Evolutionary conservation across 768 basidiomycete genomes (phyloP), one percentile per base, ranked within the genome.

Genomic region (Trametes sanguinea): DNA sequence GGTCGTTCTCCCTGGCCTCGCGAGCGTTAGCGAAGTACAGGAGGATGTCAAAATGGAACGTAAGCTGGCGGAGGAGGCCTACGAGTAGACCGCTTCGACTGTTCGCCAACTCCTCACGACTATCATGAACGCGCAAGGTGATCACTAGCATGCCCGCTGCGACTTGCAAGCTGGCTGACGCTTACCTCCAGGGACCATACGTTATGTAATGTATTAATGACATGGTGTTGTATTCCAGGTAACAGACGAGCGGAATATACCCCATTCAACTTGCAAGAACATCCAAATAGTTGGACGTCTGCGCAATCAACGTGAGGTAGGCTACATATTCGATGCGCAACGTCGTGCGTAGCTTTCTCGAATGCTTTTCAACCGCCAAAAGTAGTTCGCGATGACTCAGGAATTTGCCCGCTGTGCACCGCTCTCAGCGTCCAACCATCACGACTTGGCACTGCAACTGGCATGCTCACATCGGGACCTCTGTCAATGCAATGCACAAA

Each of bases 1-100:
- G 63, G 72, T 94, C 33, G 78, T 79, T 2, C 76, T 93, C 4
- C 91, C 91, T 39, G 88, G 88, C 32, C 73, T 93, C 42, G 73
- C 79, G 42, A 79, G 69, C 56, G 68, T 74, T 22, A 69, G 65
- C 22, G 71, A 73, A 40, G 70, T 74, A 6, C 59, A 69, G 63
- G 69, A 75, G 50, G 80, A 72, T 47, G 56, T 71, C 11, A 59
- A 79, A 63, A 67, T 55, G 22, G 69, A 72, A 58, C 63, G 52
- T 17, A 56, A 62, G n/a, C 27, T 59, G 9, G 54, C 51, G 6
- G 58, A 51, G 7, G 45, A 51, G 40, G 10, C 48, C 3, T 40
- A 50, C 2, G 6, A 30, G 47, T 51, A 57, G 40, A 10, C 37
- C 16, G 27, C 10, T 16, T 6, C 8, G 2, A 3, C 6, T 13